Conservation (phyloP, 352 stramenopile genomes). For the Blastocystis sp. region DNA sequence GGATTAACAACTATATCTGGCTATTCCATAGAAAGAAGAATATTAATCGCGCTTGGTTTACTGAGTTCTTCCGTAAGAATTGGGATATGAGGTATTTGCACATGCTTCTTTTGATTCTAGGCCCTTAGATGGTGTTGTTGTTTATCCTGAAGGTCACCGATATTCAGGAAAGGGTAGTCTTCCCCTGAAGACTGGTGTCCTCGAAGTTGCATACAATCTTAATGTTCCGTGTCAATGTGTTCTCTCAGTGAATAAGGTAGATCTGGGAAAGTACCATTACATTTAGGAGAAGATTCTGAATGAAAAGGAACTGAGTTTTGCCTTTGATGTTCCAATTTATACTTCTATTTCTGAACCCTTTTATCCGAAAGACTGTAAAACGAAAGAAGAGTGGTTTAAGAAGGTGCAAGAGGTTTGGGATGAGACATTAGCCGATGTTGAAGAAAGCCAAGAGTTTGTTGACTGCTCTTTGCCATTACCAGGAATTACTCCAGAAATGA, state of each 20-base stretch:
- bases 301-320: conserved; percentile 35
- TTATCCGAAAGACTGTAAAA: not conserved
- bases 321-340: not conserved
- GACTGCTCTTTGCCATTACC: conserved; percentile 16
- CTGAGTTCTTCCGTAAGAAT: conserved; percentile 35
- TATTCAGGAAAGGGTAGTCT: conserved; percentile 34
- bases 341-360: conserved; percentile 5
- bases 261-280: not conserved
- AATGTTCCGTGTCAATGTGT: conserved; percentile 53
- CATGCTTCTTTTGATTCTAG: not conserved
- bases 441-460: conserved; percentile 10
- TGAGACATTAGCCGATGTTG: not conserved
- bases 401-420: not conserved
- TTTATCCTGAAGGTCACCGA: conserved; percentile 62
- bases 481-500: conserved; percentile 29
- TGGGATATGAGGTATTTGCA: conserved; percentile 21
- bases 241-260: conserved; percentile 28
- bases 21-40: conserved; percentile 38
- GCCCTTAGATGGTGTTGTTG: conserved; percentile 8
- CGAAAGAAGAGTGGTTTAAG: conserved; percentile 62
- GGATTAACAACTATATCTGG: conserved; percentile 62
- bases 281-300: conserved; percentile 47
- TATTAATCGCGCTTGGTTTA: conserved; percentile 54
- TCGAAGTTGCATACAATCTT: conserved; percentile 58
- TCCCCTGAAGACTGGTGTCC: conserved; percentile 33